Evolutionary conservation across 495 filamentous ascomycete species (phyloP).

Genomic region (Venustampulla echinocandica): DNA sequence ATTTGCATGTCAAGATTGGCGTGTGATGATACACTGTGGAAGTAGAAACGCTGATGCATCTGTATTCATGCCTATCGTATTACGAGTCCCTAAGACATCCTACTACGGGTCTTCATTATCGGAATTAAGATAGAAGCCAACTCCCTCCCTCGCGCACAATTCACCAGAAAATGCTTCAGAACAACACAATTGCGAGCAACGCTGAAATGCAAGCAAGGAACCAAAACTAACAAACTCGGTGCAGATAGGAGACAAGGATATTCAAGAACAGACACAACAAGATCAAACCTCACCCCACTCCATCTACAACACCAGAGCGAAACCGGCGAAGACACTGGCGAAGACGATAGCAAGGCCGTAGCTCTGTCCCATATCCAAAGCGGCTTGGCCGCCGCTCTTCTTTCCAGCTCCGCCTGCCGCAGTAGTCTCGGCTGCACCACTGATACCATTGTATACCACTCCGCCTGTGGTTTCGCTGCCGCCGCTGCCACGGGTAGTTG

Average conservation of each 20-base stretch:
- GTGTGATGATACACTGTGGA: neutral
- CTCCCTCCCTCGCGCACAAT: neutral
- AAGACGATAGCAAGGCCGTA: conserved; percentile 51
- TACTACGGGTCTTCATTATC: conserved; percentile 2
- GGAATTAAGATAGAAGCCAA: neutral
- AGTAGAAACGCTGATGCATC: too few relatives aligned
- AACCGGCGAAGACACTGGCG: conserved; percentile 53
- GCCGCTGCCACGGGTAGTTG: conserved; percentile 29
- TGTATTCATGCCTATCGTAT: too few relatives aligned
- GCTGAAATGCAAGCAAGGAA: conserved; percentile 5
- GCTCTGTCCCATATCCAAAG: conserved; percentile 44
- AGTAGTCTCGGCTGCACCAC: conserved; percentile 30
- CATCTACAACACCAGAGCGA: conserved; percentile 48
- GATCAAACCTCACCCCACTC: neutral
- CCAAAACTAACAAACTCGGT: too few relatives aligned
- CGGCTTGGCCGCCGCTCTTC: conserved; percentile 29
- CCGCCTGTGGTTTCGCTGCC: conserved; percentile 26
- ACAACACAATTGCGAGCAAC: conserved; percentile 1
- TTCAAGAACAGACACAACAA: too few relatives aligned
- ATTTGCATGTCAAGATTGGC: neutral
- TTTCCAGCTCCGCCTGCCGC: conserved; percentile 20
- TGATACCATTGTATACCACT: conserved; percentile 43
- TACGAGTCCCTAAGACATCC: neutral
- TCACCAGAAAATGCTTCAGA: neutral
- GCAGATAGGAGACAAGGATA: too few relatives aligned